Evolutionary conservation across 2,329 filamentous ascomycete genomes (phyloP), one percentile per base, ranked within the genome.

Genomic region (Eutypa lata): DNA sequence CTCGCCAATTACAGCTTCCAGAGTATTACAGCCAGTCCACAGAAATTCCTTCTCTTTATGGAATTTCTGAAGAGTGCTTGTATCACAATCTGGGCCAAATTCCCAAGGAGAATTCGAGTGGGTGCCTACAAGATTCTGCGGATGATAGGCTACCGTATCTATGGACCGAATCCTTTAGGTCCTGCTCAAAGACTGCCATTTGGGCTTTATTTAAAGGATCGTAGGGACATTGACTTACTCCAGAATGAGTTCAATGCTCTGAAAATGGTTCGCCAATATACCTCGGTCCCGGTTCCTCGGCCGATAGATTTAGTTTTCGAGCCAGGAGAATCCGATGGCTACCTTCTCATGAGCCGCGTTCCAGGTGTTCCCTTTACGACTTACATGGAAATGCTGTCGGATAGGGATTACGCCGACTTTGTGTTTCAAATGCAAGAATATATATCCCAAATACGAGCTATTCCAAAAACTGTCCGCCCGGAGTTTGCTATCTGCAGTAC

Each of bases 231-330:
- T 11, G 61, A 56, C 31, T n/a, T 28, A 26, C 38, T 42, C 18
- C 55, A 48, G 16, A 71, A 72, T 31, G 64, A 70, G 51, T 58
- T 57, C 49, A 65, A 66, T 24, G 66, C 67, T 0, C 53, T 72
- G 18, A 35, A 49, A 0, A 44, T 61, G 13, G 52, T 70, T 28
- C 58, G 37, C 2, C 55, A 51, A 14, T 35, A 67, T 28, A 71
- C 67, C 3, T 55, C 58, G 1, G 57, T 70, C 19, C 66, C 65
- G 1, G 59, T 56, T 8, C 66, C 65, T 0, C 10, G 40, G 11
- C 53, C 61, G 2, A 42, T 71, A 1, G 67, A 69, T 53, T 7
- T 68, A 19, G 55, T 59, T n/a, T n/a, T n/a, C n/a, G n/a, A n/a
- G 33, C 52, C 24, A 46, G 42, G 14, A 48, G 49, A 53, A 14